Percentiles rank a stretch among this genome's conserved stretches.
These are phyloP conservation scores for Paraconiothyrium brasiliense DNA, from an alignment of 2,329 filamentous ascomycete genomes.

Conservation along the genomic window DNA sequence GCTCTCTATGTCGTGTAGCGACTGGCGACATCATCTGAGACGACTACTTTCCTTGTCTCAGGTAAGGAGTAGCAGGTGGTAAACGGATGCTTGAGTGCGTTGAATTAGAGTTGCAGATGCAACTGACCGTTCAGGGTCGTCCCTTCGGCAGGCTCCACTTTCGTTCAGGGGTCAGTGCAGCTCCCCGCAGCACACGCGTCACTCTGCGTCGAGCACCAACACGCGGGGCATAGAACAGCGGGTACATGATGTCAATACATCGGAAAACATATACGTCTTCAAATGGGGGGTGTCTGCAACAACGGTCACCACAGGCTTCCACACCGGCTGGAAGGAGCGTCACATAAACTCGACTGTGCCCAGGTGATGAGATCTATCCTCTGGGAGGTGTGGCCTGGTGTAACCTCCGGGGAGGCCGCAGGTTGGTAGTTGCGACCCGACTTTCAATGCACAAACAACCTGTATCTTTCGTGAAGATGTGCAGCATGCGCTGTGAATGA, in stretches of 20 bases:
- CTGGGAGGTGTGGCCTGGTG: not conserved
- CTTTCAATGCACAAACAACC: too few relatives aligned
- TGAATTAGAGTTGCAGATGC: conserved; percentile 16
- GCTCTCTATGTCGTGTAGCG: not conserved
- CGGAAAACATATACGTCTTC: not conserved
- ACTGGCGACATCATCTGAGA: not conserved
- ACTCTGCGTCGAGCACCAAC: not conserved
- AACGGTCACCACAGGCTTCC: not conserved
- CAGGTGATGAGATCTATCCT: not conserved
- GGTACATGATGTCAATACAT: not conserved
- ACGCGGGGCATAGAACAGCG: not conserved
- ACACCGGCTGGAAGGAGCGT: too few relatives aligned
- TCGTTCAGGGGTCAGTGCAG: conserved; percentile 8
- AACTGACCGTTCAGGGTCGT: conserved; percentile 12
- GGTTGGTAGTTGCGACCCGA: not conserved
- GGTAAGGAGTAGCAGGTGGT: not conserved
- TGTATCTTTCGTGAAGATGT: too few relatives aligned
- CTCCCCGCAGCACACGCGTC: conserved; percentile 14
- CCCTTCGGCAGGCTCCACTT: conserved; percentile 10
- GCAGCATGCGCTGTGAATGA: too few relatives aligned
- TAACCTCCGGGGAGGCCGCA: not conserved
- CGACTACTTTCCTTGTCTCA: not conserved
- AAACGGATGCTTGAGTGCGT: not conserved
- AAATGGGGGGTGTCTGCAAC: not conserved
- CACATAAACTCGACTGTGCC: too few relatives aligned